Conservation (phyloP, 768 basidiomycete species). For the Lactarius psammicola region DNA sequence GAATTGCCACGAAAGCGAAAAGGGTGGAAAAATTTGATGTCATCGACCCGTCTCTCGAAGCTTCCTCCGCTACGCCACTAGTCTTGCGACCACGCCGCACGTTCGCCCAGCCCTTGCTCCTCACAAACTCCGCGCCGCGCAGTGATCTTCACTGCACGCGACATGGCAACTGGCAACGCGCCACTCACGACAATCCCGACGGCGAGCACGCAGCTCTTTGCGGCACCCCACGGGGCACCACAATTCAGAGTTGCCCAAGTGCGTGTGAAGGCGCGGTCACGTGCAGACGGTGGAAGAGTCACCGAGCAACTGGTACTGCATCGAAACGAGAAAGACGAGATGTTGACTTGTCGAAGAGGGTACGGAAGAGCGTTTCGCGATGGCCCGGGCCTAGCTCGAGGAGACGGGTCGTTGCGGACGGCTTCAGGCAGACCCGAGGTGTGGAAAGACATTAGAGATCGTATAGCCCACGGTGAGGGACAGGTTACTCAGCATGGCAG, state of each 20-base stretch:
- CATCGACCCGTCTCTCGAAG: constrained; percentile 20
- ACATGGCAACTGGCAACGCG: constrained; percentile 20
- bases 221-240: constrained; percentile 17
- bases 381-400: constrained; percentile 15
- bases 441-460: constrained; percentile 12
- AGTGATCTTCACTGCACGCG: constrained; percentile 11
- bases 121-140: constrained; percentile 18
- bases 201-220: constrained; percentile 28
- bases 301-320: not conserved
- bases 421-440: constrained; percentile 9
- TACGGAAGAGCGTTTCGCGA: constrained; percentile 12
- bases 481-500: constrained; percentile 16
- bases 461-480: constrained; percentile 9
- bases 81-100: constrained; percentile 21
- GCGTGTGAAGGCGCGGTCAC: constrained; percentile 17
- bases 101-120: constrained; percentile 24
- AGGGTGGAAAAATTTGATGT: constrained; percentile 27
- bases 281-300: constrained; percentile 3
- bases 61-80: constrained; percentile 26
- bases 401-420: constrained; percentile 22
- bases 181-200: constrained; percentile 14
- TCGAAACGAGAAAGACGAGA: not conserved
- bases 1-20: constrained; percentile 24
- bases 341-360: constrained; percentile 6
- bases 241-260: constrained; percentile 14